These are phyloP conservation scores for Chrysanthemum makinoi DNA, from an alignment of 129 eudicot species.

Conservation along the genomic window DNA sequence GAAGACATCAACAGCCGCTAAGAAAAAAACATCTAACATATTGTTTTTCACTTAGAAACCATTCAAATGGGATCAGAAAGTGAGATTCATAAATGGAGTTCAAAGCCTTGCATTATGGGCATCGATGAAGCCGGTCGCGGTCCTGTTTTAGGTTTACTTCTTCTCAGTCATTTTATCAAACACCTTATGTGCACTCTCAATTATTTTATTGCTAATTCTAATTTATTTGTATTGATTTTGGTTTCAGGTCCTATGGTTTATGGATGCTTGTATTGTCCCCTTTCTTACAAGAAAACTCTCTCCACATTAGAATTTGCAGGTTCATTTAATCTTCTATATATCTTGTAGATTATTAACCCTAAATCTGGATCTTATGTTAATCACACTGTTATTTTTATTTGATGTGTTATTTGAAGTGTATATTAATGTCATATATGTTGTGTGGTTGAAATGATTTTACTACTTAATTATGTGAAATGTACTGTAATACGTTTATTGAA, in stretches of 20 bases:
- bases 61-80: conserved; percentile 51
- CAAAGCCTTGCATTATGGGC: conserved; percentile 90
- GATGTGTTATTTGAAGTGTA: neutral
- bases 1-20: neutral
- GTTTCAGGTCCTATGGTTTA: conserved; percentile 92
- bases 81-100: conserved; percentile 64
- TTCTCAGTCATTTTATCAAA: neutral
- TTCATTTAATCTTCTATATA: neutral
- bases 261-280: conserved; percentile 89
- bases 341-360: neutral
- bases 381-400: conserved; percentile 3
- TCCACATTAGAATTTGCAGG: conserved; percentile 86
- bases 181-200: neutral
- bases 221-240: neutral
- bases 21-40: conserved; percentile 4
- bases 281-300: conserved; percentile 78
- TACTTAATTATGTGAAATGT: no score
- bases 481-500: no score
- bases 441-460: no score
- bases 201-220: conserved; percentile 10
- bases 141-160: conserved; percentile 78
- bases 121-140: conserved; percentile 99
- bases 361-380: neutral
- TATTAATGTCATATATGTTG: neutral
- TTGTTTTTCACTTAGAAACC: neutral